Evolutionary conservation across 306 rosid genomes (phyloP).

Genomic region (Biancaea sappan): DNA sequence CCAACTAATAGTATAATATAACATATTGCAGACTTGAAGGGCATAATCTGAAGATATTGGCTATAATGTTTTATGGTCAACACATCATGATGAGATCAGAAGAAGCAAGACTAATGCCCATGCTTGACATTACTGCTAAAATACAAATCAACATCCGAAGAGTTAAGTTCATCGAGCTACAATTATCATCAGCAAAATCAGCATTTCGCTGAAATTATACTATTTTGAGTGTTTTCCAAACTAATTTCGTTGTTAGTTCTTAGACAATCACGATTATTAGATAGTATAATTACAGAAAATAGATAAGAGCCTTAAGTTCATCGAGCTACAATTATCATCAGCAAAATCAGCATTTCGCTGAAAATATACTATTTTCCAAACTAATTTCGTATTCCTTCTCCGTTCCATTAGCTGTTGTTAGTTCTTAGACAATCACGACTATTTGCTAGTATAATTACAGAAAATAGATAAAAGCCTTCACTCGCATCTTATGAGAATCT

Average conservation of each 20-base stretch:
- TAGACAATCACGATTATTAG: too few relatives aligned
- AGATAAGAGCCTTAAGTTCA: background rate
- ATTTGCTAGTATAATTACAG: background rate
- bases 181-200: slow-evolving; percentile 7
- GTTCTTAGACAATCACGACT: background rate
- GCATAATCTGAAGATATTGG: background rate
- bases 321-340: background rate
- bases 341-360: background rate
- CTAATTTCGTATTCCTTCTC: background rate
- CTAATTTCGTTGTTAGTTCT: background rate
- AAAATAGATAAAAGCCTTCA: background rate
- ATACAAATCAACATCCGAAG: background rate
- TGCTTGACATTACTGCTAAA: background rate
- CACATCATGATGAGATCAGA: background rate
- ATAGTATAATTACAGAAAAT: background rate
- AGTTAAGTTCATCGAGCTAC: background rate
- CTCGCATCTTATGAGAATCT: background rate
- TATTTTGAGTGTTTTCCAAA: slow-evolving; percentile 1
- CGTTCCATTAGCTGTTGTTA: background rate
- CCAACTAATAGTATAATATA: background rate
- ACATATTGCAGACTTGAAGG: background rate
- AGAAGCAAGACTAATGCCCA: background rate
- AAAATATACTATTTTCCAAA: background rate
- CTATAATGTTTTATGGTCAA: background rate
- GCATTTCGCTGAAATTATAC: background rate